A percentile compares a stretch with the other conserved stretches of the same genome.
Conservation (phyloP, 2,329 filamentous ascomycete species). For the Aureobasidium sp. region DNA sequence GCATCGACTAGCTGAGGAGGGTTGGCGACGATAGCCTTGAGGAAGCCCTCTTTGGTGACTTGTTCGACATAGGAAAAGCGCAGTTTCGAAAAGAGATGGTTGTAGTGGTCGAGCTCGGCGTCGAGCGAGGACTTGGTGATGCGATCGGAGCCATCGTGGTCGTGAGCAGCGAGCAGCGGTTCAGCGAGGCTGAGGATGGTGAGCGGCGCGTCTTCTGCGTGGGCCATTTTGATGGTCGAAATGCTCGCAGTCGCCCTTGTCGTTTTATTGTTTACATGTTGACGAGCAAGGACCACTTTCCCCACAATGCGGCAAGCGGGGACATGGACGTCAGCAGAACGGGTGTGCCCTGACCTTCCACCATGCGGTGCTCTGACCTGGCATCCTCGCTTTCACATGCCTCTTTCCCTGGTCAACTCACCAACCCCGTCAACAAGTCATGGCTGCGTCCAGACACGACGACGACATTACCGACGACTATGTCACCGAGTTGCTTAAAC, state of each 20-base stretch:
- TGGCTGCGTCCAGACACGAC: slow-evolving; percentile 10
- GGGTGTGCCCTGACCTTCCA: too few relatives aligned
- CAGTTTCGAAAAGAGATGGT: slow-evolving; percentile 90
- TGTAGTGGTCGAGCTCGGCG: slow-evolving; percentile 83
- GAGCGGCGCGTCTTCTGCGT: slow-evolving; percentile 40
- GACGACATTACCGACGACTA: slow-evolving; percentile 62
- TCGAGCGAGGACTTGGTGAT: slow-evolving; percentile 65
- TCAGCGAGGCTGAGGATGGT: slow-evolving; percentile 49
- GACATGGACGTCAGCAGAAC: neutral
- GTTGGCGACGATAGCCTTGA: slow-evolving; percentile 84
- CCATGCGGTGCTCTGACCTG: neutral
- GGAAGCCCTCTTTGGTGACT: slow-evolving; percentile 96
- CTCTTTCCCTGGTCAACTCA: neutral
- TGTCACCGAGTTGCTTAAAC: slow-evolving; percentile 68
- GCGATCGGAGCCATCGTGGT: slow-evolving; percentile 38
- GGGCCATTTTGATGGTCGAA: slow-evolving; percentile 22
- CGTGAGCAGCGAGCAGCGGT: slow-evolving; percentile 29
- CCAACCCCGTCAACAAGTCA: neutral
- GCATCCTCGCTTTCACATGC: neutral
- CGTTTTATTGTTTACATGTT: slow-evolving; percentile 5
- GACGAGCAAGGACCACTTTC: neutral
- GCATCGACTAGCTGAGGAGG: slow-evolving; percentile 78
- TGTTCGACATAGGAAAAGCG: slow-evolving; percentile 97
- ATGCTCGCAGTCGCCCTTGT: neutral
- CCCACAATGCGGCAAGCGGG: neutral